Evolutionary conservation across 1,139 yeast species (phyloP).

Genomic region (Geotrichum siamense): DNA sequence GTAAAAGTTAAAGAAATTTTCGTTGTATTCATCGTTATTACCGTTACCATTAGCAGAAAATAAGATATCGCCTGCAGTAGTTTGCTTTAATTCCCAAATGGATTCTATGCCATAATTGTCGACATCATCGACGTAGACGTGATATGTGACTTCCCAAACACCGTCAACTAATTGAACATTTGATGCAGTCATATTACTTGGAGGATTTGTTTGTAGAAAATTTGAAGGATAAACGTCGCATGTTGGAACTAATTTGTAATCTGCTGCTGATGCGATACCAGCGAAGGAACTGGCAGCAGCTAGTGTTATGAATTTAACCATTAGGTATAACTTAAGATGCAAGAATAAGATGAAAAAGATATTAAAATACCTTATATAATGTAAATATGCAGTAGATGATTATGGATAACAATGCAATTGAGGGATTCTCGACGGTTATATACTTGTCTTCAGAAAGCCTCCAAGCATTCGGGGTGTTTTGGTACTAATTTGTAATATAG

Average conservation of each 20-base stretch:
- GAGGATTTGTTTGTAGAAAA: constrained; percentile 3
- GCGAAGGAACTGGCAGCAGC: too few relatives aligned
- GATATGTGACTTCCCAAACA: constrained; percentile 9
- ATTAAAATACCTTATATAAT: too few relatives aligned
- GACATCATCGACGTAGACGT: constrained; percentile 6
- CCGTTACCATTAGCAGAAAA: constrained; percentile 11
- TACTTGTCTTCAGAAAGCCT: too few relatives aligned
- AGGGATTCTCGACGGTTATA: too few relatives aligned
- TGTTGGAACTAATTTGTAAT: constrained; percentile 4
- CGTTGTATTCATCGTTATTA: constrained; percentile 7
- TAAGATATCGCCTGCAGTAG: constrained; percentile 5
- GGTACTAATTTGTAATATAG: too few relatives aligned
- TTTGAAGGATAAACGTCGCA: neutral
- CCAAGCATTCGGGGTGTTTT: too few relatives aligned
- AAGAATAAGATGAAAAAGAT: too few relatives aligned
- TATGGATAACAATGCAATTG: too few relatives aligned
- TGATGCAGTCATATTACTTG: constrained; percentile 7
- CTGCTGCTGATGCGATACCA: constrained; percentile 6
- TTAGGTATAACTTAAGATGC: too few relatives aligned
- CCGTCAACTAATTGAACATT: constrained; percentile 6
- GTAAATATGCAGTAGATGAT: too few relatives aligned
- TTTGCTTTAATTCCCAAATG: constrained; percentile 8
- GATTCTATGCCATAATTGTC: constrained; percentile 1
- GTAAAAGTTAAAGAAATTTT: constrained; percentile 16
- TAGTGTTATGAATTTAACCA: too few relatives aligned